Conservation (phyloP, 1,139 yeast species). For the Lodderomyces margitis region DNA sequence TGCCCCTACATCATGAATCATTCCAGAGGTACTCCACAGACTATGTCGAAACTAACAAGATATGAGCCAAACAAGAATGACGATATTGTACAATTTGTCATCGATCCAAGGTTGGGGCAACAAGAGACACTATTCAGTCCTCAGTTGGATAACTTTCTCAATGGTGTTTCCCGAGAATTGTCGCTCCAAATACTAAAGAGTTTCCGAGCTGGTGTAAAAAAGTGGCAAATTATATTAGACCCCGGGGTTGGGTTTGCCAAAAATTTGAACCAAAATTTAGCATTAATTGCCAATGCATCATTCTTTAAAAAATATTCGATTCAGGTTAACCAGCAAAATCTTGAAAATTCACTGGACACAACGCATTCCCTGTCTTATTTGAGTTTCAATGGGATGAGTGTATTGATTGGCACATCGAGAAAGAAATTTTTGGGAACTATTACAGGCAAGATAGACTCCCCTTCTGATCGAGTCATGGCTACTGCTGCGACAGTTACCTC, state of each 20-base stretch:
- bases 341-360: conserved; percentile 17
- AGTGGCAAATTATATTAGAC: conserved; percentile 91
- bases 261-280: conserved; percentile 62
- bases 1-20: conserved; percentile 85
- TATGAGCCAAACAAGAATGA: conserved; percentile 49
- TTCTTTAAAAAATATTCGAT: conserved; percentile 52
- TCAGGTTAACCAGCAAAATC: conserved; percentile 18
- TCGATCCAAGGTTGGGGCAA: conserved; percentile 33
- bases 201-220: conserved; percentile 57
- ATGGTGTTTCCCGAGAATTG: conserved; percentile 65
- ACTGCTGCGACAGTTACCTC: conserved; percentile 78
- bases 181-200: conserved; percentile 57
- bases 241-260: conserved; percentile 98
- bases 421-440: conserved; percentile 81
- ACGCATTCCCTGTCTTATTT: conserved; percentile 28
- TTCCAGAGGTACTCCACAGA: conserved; percentile 76
- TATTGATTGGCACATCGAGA: conserved; percentile 83
- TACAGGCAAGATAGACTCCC: conserved; percentile 41
- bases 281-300: conserved; percentile 57
- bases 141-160: conserved; percentile 34
- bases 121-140: conserved; percentile 20
- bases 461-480: conserved; percentile 66
- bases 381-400: conserved; percentile 55
- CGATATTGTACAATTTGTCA: conserved; percentile 37
- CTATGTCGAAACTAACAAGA: conserved; percentile 62